These are phyloP conservation scores for Pichia sorboxylosa DNA, from an alignment of 1,139 yeast genomes.

Conservation along the genomic window DNA sequence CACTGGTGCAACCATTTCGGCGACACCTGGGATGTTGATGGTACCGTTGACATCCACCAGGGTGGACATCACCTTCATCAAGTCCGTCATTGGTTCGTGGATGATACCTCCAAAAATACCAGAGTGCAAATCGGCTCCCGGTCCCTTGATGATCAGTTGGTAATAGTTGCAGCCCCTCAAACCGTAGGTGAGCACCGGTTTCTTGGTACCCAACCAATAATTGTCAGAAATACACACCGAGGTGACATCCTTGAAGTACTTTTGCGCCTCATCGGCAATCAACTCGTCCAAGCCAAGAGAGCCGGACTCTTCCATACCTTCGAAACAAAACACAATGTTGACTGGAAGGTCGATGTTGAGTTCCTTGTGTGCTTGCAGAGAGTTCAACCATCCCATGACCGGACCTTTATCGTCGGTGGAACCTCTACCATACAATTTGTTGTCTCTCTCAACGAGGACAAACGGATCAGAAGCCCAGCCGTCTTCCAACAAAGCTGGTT, in stretches of 20 bases:
- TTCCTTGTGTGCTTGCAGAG: slow-evolving; percentile 78
- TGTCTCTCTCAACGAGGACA: slow-evolving; percentile 49
- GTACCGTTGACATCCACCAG: slow-evolving; percentile 75
- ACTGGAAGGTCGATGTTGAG: slow-evolving; percentile 86
- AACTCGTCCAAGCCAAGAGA: slow-evolving; percentile 81
- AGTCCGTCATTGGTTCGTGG: slow-evolving; percentile 96
- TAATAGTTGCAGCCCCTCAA: slow-evolving; percentile 95
- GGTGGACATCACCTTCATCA: slow-evolving; percentile 60
- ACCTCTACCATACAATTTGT: slow-evolving; percentile 80
- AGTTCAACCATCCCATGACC: slow-evolving; percentile 92
- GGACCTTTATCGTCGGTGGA: slow-evolving; percentile 98
- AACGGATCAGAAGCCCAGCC: slow-evolving; percentile 97
- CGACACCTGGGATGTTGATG: slow-evolving; percentile 76
- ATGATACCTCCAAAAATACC: slow-evolving; percentile 96
- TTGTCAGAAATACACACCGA: slow-evolving; percentile 95
- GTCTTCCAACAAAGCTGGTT: slow-evolving; percentile 85
- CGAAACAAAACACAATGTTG: slow-evolving; percentile 83
- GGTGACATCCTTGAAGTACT: slow-evolving; percentile 77
- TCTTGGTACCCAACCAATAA: slow-evolving; percentile 95
- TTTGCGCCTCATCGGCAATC: slow-evolving; percentile 64
- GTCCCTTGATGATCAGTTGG: slow-evolving; percentile 72
- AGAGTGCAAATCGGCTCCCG: slow-evolving; percentile 94
- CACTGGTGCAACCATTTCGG: slow-evolving; percentile 90
- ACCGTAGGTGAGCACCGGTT: slow-evolving; percentile 95
- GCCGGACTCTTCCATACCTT: slow-evolving; percentile 99